Conservation (phyloP, 2,329 filamentous ascomycete species). For the Ascochyta clinopodiicola region DNA sequence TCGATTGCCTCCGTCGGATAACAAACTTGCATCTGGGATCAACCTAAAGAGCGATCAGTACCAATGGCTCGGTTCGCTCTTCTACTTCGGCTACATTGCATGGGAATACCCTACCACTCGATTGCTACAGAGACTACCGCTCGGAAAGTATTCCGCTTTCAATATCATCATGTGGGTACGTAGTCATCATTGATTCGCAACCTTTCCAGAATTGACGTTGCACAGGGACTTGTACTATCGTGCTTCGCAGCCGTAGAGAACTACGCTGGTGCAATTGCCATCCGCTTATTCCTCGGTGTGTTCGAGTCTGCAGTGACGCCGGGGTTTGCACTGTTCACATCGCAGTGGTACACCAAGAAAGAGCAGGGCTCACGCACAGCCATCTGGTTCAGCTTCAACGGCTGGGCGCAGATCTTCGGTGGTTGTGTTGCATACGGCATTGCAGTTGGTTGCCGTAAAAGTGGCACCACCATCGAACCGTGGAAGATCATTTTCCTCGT, state of each 20-base stretch:
- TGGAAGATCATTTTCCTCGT: conserved; percentile 68
- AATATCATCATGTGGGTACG: conserved; percentile 25
- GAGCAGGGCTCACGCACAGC: conserved; percentile 69
- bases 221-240: conserved; percentile 62
- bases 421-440: conserved; percentile 70
- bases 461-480: conserved; percentile 65
- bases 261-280: conserved; percentile 67
- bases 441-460: conserved; percentile 59
- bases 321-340: conserved; percentile 71
- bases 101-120: conserved; percentile 73
- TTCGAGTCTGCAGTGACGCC: conserved; percentile 74
- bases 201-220: conserved; percentile 4
- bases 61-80: conserved; percentile 59
- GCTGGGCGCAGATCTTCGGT: conserved; percentile 67
- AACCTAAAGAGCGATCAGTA: conserved; percentile 58
- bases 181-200: neutral
- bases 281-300: conserved; percentile 72
- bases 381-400: conserved; percentile 74
- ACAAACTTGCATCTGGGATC: conserved; percentile 50
- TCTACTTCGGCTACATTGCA: conserved; percentile 62
- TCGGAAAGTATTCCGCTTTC: conserved; percentile 65
- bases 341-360: conserved; percentile 74
- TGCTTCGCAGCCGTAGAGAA: conserved; percentile 69
- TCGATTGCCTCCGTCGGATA: conserved; percentile 37
- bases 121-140: conserved; percentile 67